These are phyloP conservation scores for Posidonia australis DNA, from an alignment of 106 monocot genomes.

Conservation along the genomic window DNA sequence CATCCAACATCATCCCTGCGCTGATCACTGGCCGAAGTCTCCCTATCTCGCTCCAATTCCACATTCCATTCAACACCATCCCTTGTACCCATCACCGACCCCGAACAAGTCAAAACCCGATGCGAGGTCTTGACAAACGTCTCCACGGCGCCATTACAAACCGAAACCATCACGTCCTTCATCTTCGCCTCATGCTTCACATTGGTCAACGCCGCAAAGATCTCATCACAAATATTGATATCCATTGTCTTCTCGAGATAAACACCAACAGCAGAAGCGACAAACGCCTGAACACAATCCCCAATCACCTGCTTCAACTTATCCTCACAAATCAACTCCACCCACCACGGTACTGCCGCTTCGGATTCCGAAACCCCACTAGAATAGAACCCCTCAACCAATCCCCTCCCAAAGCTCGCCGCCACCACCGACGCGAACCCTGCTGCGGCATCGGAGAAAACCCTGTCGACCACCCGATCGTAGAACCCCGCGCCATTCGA, in stretches of 20 bases:
- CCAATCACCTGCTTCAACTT: slow-evolving; percentile 34
- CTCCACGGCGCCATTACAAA: slow-evolving; percentile 69
- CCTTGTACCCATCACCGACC: not conserved
- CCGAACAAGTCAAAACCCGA: slow-evolving; percentile 20
- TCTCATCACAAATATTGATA: slow-evolving; percentile 52
- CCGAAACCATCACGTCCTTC: slow-evolving; percentile 57
- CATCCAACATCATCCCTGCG: not conserved
- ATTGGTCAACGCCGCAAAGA: slow-evolving; percentile 65
- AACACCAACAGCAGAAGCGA: slow-evolving; percentile 52
- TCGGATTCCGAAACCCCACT: not conserved
- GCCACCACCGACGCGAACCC: slow-evolving; percentile 49
- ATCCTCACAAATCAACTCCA: slow-evolving; percentile 28
- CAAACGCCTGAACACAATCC: slow-evolving; percentile 45
- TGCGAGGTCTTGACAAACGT: slow-evolving; percentile 78
- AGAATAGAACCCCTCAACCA: slow-evolving; percentile 34
- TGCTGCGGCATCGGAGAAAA: slow-evolving; percentile 40
- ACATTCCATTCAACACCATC: not conserved
- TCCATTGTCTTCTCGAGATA: slow-evolving; percentile 76
- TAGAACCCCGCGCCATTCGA: slow-evolving; percentile 19
- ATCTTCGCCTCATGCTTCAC: slow-evolving; percentile 55
- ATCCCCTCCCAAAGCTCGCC: slow-evolving; percentile 52
- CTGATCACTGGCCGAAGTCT: not conserved
- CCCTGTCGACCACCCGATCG: slow-evolving; percentile 40
- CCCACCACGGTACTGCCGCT: slow-evolving; percentile 26
- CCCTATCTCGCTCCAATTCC: too few relatives aligned